These are phyloP conservation scores for Saccharomyces hybrid DNA, from an alignment of 1,139 yeast species.

Conservation along the genomic window DNA sequence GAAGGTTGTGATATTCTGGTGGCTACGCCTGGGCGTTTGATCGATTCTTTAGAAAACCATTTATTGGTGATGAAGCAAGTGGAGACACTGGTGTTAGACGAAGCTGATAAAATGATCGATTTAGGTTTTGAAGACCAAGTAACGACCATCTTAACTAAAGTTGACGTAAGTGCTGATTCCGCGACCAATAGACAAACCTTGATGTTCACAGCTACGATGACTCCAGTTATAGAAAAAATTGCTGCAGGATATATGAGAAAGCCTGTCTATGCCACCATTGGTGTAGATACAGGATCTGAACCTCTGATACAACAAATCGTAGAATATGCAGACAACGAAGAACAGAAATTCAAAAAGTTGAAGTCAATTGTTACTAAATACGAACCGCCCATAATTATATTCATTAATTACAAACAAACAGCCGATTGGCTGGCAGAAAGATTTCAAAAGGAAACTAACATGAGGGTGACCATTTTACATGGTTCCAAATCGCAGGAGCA, in stretches of 20 bases:
- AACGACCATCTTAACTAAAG: slow-evolving; percentile 43
- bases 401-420: slow-evolving; percentile 67
- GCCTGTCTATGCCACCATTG: slow-evolving; percentile 63
- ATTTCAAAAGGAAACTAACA: slow-evolving; percentile 40
- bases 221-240: slow-evolving; percentile 60
- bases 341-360: slow-evolving; percentile 29
- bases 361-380: slow-evolving; percentile 20
- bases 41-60: slow-evolving; percentile 70
- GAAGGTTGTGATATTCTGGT: slow-evolving; percentile 76
- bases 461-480: slow-evolving; percentile 58
- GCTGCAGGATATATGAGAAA: slow-evolving; percentile 52
- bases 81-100: slow-evolving; percentile 72
- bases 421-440: slow-evolving; percentile 59
- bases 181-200: slow-evolving; percentile 46
- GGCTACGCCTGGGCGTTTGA: slow-evolving; percentile 88
- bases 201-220: slow-evolving; percentile 95
- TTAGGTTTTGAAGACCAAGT: slow-evolving; percentile 88
- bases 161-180: slow-evolving; percentile 37
- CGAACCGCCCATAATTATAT: slow-evolving; percentile 62
- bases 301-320: slow-evolving; percentile 27
- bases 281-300: slow-evolving; percentile 43
- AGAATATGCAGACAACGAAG: slow-evolving; percentile 51
- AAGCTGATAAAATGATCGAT: slow-evolving; percentile 93
- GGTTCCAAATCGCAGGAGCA: slow-evolving; percentile 86
- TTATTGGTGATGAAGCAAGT: slow-evolving; percentile 55